Evolutionary conservation across 352 stramenopile genomes (phyloP).

Genomic region (Phytophthora hibernalis): DNA sequence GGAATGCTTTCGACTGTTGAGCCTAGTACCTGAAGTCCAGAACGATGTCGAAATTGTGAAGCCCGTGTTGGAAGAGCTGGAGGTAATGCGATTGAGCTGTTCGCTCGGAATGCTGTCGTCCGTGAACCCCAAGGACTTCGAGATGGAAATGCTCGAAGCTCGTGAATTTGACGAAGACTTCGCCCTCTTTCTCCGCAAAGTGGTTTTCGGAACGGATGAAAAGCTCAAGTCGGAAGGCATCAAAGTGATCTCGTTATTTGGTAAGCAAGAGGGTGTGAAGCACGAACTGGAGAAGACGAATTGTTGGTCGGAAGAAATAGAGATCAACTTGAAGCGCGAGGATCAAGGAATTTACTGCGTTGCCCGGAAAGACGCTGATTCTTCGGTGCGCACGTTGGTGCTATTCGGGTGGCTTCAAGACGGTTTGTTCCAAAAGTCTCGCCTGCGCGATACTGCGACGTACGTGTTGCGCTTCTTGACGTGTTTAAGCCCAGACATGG

Average conservation of each 20-base stretch:
- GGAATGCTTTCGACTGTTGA: conserved; percentile 66
- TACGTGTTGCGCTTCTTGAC: conserved; percentile 78
- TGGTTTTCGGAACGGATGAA: conserved; percentile 45
- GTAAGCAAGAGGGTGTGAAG: conserved; percentile 63
- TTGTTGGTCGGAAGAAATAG: conserved; percentile 56
- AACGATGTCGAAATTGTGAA: conserved; percentile 79
- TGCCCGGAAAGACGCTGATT: conserved; percentile 5
- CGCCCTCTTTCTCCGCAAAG: conserved; percentile 56
- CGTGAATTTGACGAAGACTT: conserved; percentile 75
- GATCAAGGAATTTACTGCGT: conserved; percentile 74
- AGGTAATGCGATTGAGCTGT: conserved; percentile 72
- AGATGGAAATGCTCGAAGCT: conserved; percentile 57
- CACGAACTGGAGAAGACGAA: conserved; percentile 40
- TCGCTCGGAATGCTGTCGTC: conserved; percentile 56
- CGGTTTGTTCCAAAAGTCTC: conserved; percentile 43
- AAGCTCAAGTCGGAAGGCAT: conserved; percentile 20
- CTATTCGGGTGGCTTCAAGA: conserved; percentile 74
- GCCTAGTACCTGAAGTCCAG: conserved; percentile 58
- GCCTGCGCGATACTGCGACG: conserved; percentile 66
- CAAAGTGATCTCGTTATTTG: conserved; percentile 60
- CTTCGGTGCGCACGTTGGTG: conserved; percentile 31
- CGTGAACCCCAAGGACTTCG: conserved; percentile 61
- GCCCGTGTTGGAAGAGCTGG: conserved; percentile 67
- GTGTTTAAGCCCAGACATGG: conserved; percentile 53
- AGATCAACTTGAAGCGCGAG: conserved; percentile 37